phyloP scores from a whole-genome alignment of 352 stramenopile genomes.

The Phytophthora pini region DNA sequence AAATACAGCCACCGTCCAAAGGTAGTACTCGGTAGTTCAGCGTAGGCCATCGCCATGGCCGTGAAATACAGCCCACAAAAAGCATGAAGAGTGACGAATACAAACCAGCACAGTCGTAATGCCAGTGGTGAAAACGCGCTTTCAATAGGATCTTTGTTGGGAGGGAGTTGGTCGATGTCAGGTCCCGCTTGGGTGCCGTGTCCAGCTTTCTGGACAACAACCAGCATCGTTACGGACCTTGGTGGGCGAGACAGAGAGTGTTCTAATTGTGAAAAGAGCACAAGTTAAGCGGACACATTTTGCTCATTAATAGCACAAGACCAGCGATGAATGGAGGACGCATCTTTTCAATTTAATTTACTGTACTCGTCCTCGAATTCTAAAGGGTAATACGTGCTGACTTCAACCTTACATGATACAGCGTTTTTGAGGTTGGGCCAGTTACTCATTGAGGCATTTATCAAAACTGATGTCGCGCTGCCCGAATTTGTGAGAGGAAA shows the following conservation, averaged over 20 bases:
- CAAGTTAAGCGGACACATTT: too few species aligned
- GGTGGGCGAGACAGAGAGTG: too few species aligned
- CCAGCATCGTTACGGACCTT: too few species aligned
- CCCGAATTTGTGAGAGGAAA: background rate
- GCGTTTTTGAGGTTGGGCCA: slow-evolving; percentile 5
- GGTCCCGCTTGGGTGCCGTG: too few species aligned
- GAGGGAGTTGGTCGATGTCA: too few species aligned
- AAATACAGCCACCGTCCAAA: slow-evolving; percentile 12
- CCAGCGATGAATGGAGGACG: too few species aligned
- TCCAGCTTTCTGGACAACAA: too few species aligned
- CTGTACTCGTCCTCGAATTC: slow-evolving; percentile 21
- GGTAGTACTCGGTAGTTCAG: slow-evolving; percentile 1
- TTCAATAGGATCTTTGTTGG: too few species aligned
- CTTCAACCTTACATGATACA: background rate
- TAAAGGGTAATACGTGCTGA: slow-evolving; percentile 15
- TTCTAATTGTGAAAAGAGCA: too few species aligned
- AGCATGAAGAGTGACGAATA: slow-evolving; percentile 1
- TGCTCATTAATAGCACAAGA: too few species aligned
- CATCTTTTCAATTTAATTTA: slow-evolving; percentile 1
- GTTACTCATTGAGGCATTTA: slow-evolving; percentile 5
- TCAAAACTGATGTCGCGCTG: background rate
- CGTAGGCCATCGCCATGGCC: slow-evolving; percentile 2
- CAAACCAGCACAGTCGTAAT: slow-evolving; percentile 5
- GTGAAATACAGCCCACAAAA: slow-evolving; percentile 10
- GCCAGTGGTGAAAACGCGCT: too few species aligned